A percentile compares a stretch with the other conserved stretches of the same genome.
Evolutionary conservation across 2,329 filamentous ascomycete genomes (phyloP).

Genomic region (Septoria linicola): DNA sequence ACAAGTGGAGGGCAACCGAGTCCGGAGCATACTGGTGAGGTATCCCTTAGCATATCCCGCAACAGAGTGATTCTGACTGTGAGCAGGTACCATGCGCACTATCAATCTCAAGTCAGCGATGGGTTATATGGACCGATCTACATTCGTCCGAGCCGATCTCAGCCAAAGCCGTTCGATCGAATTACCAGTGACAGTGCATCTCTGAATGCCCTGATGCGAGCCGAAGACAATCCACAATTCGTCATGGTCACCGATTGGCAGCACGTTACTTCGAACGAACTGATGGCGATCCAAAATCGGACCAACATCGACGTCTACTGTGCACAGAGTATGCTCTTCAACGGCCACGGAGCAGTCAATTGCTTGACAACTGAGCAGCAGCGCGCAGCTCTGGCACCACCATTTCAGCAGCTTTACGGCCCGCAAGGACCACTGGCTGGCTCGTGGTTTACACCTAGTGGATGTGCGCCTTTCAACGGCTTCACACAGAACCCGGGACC

Average conservation of each 20-base stretch:
- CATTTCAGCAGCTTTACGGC: slow-evolving; percentile 15
- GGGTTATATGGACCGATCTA: slow-evolving; percentile 23
- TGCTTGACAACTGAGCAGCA: slow-evolving; percentile 18
- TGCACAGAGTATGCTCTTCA: slow-evolving; percentile 21
- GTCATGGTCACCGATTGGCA: slow-evolving; percentile 21
- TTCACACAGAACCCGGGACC: slow-evolving; percentile 12
- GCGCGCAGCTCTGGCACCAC: slow-evolving; percentile 13
- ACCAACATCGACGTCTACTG: slow-evolving; percentile 20
- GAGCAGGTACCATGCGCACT: slow-evolving; percentile 23
- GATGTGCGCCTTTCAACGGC: slow-evolving; percentile 17
- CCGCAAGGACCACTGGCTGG: slow-evolving; percentile 9
- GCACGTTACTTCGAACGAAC: slow-evolving; percentile 16
- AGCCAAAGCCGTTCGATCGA: slow-evolving; percentile 3
- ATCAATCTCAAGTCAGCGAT: slow-evolving; percentile 19
- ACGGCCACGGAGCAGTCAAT: slow-evolving; percentile 19
- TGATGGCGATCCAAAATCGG: slow-evolving; percentile 1
- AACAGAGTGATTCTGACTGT: not conserved
- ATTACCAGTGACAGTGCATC: slow-evolving; percentile 13
- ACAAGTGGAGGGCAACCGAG: slow-evolving; percentile 20
- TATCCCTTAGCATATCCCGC: not conserved
- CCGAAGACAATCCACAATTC: slow-evolving; percentile 17
- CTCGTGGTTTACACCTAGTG: slow-evolving; percentile 9
- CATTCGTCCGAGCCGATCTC: slow-evolving; percentile 11
- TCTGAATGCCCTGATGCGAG: slow-evolving; percentile 7
- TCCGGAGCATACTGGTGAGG: slow-evolving; percentile 22